Percentiles rank a stretch among this genome's conserved stretches.
Evolutionary conservation across 2,329 filamentous ascomycete species (phyloP).

Genomic region (Monosporascus sp.): DNA sequence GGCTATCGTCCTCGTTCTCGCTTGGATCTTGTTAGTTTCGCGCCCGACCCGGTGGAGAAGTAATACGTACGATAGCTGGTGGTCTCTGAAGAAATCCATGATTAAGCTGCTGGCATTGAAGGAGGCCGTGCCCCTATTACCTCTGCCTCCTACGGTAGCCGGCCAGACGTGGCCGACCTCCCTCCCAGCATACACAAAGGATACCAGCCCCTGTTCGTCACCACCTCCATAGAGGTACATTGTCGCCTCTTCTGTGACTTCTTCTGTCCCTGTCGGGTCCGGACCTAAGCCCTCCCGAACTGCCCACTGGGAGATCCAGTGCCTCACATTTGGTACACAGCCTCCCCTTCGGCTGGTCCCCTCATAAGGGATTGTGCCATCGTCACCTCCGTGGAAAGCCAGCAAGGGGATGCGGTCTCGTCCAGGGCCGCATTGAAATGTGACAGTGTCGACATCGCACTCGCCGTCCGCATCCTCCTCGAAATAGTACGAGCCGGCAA

Average conservation of each 20-base stretch:
- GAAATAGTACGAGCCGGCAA: conserved; percentile 2
- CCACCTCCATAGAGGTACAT: neutral
- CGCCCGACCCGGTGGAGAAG: neutral
- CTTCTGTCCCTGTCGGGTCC: neutral
- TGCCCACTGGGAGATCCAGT: conserved; percentile 31
- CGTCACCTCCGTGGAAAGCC: conserved; percentile 40
- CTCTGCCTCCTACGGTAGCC: neutral
- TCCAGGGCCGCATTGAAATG: conserved; percentile 27
- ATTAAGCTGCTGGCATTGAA: conserved; percentile 3
- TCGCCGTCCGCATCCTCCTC: neutral
- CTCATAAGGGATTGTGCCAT: conserved; percentile 36
- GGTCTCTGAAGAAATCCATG: conserved; percentile 1
- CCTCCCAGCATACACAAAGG: conserved; percentile 1
- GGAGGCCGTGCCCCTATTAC: neutral
- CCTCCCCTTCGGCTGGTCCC: conserved; percentile 34
- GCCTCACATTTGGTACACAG: conserved; percentile 34
- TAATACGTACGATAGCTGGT: neutral
- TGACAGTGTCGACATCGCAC: conserved; percentile 28
- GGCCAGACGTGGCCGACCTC: conserved; percentile 3
- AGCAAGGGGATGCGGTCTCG: conserved; percentile 34
- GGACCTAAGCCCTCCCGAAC: conserved; percentile 13
- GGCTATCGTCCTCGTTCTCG: neutral
- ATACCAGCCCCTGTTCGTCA: neutral
- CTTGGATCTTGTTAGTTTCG: neutral
- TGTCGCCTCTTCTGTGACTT: neutral